Evolutionary conservation across 1,284 basidiomycete genomes (phyloP).

Genomic region (Fereydounia khargensis): DNA sequence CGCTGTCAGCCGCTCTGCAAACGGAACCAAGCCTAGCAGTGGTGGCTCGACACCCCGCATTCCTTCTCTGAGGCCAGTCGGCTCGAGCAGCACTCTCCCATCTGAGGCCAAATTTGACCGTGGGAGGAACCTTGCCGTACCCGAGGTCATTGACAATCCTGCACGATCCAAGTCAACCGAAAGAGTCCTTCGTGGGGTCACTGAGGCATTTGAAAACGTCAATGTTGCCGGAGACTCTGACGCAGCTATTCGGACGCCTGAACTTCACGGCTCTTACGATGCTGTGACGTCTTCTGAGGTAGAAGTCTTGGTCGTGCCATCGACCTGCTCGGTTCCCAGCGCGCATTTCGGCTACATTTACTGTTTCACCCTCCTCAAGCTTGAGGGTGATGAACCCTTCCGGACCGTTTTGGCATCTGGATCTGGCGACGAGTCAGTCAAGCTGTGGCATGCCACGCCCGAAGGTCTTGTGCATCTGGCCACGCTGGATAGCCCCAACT

Average conservation of each 20-base stretch:
- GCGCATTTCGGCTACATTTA: conserved; percentile 95
- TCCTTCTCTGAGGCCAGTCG: too few species aligned
- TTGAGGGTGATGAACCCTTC: conserved; percentile 19
- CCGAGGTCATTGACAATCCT: neutral
- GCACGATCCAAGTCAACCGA: conserved; percentile 6
- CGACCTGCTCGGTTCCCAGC: conserved; percentile 61
- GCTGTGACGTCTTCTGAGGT: too few species aligned
- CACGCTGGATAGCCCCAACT: conserved; percentile 62
- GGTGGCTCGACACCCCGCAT: too few species aligned
- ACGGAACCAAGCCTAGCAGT: too few species aligned
- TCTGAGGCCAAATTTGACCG: too few species aligned
- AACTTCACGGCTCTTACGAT: neutral
- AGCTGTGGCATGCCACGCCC: conserved; percentile 74
- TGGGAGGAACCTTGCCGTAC: neutral
- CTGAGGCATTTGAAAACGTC: conserved; percentile 13
- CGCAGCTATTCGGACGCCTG: neutral
- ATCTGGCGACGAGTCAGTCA: conserved; percentile 81
- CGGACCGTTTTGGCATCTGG: conserved; percentile 33
- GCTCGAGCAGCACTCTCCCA: too few species aligned
- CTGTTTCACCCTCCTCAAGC: conserved; percentile 69
- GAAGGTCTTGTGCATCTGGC: conserved; percentile 61
- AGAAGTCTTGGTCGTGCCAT: conserved; percentile 20
- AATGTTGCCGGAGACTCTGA: neutral
- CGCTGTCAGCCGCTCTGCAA: conserved; percentile 20
- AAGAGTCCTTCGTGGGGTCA: conserved; percentile 14